Evolutionary conservation across 2,329 filamentous ascomycete species (phyloP), one percentile per base, ranked within the genome.

Genomic region (Penicillium sp.): DNA sequence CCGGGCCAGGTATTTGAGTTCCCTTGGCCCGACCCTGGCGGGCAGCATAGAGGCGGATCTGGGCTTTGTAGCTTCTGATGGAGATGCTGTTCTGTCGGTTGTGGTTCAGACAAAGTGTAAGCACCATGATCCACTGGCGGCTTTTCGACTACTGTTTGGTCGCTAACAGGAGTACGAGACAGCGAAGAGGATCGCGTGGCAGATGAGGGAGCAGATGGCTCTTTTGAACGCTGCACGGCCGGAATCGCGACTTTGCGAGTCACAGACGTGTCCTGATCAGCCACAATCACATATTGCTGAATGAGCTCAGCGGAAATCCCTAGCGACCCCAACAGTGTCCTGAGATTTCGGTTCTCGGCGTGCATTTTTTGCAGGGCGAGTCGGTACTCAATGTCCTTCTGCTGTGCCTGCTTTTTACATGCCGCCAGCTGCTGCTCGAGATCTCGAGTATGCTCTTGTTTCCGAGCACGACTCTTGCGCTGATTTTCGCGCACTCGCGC

Each of bases 401-500:
- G 61, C 9, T 63, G 61, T 1, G 60, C 56, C 39, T 66, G 54
- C 43, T 64, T 57, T 44, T 70, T 61, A 23, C 52, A 60, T 1
- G 29, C 43, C 0, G 59, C 58, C 18, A 71, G 49, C 32, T 63
- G 65, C 46, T 69, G 61, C 44, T 71, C 66, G 12, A 71, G 49
- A 27, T 70, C 67, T n/a, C 61, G 65, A 35, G 65, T 60, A 48
- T 71, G 61, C 47, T 69, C 66, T 47, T 69, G 69, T 43, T 61
- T 65, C 37, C 60, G 58, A 3, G 69, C 67, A 32, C 69, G 62
- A 42, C 68, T 70, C 39, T 62, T 69, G 29, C 69, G 68, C 46
- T 71, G 69, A 29, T 71, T 71, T 27, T 71, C 68, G 15, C 69
- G 57, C 27, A 71, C 59, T 24, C 68, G 65, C 41, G 80, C 78